Percentiles rank a stretch among this genome's conserved stretches.
Conservation (phyloP, 148 eudicot genomes). For the Amaranthus cruentus region DNA sequence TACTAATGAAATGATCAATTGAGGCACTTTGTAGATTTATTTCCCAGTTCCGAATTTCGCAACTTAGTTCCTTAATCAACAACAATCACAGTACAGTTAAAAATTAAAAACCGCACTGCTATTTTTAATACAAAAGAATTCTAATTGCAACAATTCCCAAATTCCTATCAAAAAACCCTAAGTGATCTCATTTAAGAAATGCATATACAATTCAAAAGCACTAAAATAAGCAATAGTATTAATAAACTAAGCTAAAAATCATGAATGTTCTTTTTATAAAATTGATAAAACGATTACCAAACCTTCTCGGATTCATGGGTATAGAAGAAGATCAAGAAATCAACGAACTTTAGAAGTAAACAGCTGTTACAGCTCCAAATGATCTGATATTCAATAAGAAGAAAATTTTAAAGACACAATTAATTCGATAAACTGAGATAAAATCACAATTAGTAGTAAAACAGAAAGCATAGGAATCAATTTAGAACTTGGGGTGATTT, state of each 20-base stretch:
- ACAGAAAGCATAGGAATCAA: too few species aligned
- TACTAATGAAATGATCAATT: background rate
- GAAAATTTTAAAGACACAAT: background rate
- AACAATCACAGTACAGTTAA: too few species aligned
- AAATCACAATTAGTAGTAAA: background rate
- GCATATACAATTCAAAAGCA: background rate
- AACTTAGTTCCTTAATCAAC: background rate
- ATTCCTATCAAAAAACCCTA: background rate
- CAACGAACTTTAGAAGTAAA: background rate
- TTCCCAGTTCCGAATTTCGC: background rate
- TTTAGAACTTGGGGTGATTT: background rate
- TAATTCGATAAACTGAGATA: background rate
- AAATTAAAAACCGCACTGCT: background rate
- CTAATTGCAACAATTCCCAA: background rate
- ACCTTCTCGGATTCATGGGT: conserved; percentile 59
- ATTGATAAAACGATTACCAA: background rate
- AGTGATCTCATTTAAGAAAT: background rate
- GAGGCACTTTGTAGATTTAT: background rate
- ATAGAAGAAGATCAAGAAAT: background rate
- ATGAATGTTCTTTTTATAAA: too few species aligned
- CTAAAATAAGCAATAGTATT: background rate
- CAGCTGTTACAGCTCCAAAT: background rate
- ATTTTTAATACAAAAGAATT: background rate
- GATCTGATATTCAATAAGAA: conserved; percentile 8
- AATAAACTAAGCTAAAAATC: background rate